These are phyloP conservation scores for Solanum etuberosum DNA, from an alignment of 257 asterid genomes.

Conservation along the genomic window DNA sequence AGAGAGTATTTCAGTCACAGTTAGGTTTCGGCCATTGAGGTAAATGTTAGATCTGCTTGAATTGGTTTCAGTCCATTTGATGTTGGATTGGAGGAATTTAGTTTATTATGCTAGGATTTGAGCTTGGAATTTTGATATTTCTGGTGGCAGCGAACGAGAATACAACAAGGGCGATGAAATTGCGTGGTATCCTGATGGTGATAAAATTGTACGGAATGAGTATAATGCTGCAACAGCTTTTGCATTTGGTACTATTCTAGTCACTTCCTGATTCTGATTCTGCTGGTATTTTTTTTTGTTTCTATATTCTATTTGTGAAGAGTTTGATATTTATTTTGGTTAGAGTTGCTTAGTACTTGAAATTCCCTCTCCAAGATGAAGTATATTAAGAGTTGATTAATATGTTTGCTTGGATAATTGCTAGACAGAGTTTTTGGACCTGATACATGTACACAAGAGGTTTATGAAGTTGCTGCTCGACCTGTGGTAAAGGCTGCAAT, in stretches of 20 bases:
- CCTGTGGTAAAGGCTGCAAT: constrained; percentile 96
- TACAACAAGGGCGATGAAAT: constrained; percentile 86
- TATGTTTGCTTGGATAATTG: background rate
- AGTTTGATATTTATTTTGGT: background rate
- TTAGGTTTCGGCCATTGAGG: constrained; percentile 96
- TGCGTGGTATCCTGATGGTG: constrained; percentile 86
- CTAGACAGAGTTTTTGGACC: constrained; percentile 90
- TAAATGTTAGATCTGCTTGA: constrained; percentile 52
- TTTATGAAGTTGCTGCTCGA: constrained; percentile 89
- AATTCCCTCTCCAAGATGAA: background rate
- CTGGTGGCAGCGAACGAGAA: constrained; percentile 71
- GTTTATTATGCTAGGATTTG: constrained; percentile 23
- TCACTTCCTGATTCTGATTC: background rate
- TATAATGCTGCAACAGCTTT: constrained; percentile 75
- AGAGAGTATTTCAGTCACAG: constrained; percentile 90
- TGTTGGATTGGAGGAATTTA: constrained; percentile 9
- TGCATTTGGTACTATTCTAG: constrained; percentile 63
- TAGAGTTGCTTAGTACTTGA: background rate
- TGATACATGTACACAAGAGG: constrained; percentile 69
- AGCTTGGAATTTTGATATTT: constrained; percentile 14
- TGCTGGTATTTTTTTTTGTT: background rate
- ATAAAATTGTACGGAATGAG: constrained; percentile 81
- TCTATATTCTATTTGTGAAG: background rate
- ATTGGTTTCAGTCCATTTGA: constrained; percentile 17
- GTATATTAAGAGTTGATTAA: background rate